Conservation (phyloP, 176 grass and related monocot genomes). For the Cocos nucifera region DNA sequence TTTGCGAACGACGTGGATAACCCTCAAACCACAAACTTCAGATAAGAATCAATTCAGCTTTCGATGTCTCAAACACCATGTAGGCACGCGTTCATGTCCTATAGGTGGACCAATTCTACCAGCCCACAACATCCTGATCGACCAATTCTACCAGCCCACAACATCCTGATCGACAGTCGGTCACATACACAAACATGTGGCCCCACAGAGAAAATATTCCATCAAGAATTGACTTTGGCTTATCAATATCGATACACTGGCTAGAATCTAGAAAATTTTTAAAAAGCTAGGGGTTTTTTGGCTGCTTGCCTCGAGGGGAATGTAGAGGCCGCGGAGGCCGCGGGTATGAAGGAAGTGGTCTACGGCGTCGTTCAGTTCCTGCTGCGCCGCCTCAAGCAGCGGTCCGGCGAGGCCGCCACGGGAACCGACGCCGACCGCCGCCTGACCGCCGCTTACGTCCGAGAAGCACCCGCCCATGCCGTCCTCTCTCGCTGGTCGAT, state of each 20-base stretch:
- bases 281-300: background rate
- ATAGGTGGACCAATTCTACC: too few relatives aligned
- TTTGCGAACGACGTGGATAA: too few relatives aligned
- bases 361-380: constrained; percentile 51
- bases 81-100: too few relatives aligned
- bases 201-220: background rate
- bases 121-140: too few relatives aligned
- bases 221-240: background rate
- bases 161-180: too few relatives aligned
- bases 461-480: constrained; percentile 72
- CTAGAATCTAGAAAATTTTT: background rate
- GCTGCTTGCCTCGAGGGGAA: constrained; percentile 54
- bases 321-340: constrained; percentile 65
- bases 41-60: too few relatives aligned
- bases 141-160: too few relatives aligned
- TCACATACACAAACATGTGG: too few relatives aligned
- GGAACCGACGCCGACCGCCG: constrained; percentile 41
- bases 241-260: background rate
- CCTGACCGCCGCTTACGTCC: constrained; percentile 65
- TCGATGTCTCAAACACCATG: too few relatives aligned
- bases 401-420: background rate
- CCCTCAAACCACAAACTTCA: too few relatives aligned
- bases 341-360: constrained; percentile 53
- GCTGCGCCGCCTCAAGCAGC: constrained; percentile 1
- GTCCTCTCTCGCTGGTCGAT: background rate